Evolutionary conservation across 2,329 filamentous ascomycete genomes (phyloP).

Genomic region (Arthrinium puccinioides): DNA sequence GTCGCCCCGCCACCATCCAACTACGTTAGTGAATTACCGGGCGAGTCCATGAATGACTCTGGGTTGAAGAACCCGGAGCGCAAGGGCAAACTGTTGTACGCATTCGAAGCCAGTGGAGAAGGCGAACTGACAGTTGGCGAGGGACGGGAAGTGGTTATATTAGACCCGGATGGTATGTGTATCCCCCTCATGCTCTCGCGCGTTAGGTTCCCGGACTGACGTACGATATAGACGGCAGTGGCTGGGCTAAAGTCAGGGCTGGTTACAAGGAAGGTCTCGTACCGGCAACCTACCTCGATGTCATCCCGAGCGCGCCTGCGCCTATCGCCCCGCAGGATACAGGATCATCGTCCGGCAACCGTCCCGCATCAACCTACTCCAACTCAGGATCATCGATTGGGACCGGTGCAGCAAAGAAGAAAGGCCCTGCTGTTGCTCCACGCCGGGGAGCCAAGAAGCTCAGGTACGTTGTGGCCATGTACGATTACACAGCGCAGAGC

Average conservation of each 20-base stretch:
- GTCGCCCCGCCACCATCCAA: constrained; percentile 80
- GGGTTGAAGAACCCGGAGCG: constrained; percentile 40
- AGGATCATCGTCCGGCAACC: constrained; percentile 34
- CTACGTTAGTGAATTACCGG: constrained; percentile 65
- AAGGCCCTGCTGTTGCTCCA: constrained; percentile 86
- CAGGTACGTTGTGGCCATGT: constrained; percentile 86
- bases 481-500: constrained; percentile 81
- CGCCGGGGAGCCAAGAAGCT: constrained; percentile 88
- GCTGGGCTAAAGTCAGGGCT: constrained; percentile 80
- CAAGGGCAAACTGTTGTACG: constrained; percentile 82
- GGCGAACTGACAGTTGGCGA: constrained; percentile 79
- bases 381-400: constrained; percentile 64
- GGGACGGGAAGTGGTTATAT: constrained; percentile 66
- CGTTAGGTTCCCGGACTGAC: constrained; percentile 21
- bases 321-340: constrained; percentile 38
- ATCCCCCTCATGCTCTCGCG: not conserved
- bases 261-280: constrained; percentile 77
- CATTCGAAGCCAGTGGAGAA: constrained; percentile 71
- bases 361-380: constrained; percentile 71
- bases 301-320: constrained; percentile 39
- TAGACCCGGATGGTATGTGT: constrained; percentile 81
- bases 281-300: constrained; percentile 77
- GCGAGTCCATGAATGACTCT: constrained; percentile 38
- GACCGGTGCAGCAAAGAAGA: constrained; percentile 59
- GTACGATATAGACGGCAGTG: constrained; percentile 63